phyloP scores from a whole-genome alignment of 345 rosid species.

The Turritis glabra region DNA sequence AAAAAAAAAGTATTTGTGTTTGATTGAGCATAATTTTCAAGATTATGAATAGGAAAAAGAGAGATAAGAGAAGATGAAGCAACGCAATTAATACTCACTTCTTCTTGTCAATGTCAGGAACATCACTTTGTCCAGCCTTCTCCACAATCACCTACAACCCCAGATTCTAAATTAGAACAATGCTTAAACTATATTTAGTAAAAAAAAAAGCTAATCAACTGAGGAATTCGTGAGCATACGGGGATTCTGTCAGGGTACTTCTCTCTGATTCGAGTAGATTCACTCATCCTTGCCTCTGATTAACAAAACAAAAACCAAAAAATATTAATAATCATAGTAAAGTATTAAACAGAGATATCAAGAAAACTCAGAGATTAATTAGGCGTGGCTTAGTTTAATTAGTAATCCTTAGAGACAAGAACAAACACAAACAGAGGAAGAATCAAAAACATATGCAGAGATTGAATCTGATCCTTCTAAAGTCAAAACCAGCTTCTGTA shows the following conservation, averaged over 20 bases:
- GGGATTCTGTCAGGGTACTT: conserved; percentile 95
- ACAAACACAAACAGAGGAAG: background rate
- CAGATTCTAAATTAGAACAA: conserved; percentile 23
- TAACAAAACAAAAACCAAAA: background rate
- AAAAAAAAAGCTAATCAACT: background rate
- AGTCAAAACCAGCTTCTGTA: background rate
- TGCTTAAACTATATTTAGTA: background rate
- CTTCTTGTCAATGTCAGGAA: conserved; percentile 95
- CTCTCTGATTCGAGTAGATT: conserved; percentile 79
- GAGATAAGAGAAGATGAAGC: background rate
- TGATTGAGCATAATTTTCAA: background rate
- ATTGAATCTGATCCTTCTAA: background rate
- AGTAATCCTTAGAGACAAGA: no score
- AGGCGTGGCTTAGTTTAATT: no score
- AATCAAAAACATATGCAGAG: background rate
- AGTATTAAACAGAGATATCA: background rate
- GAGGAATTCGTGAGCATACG: conserved; percentile 38
- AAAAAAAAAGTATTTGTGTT: background rate
- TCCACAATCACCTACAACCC: conserved; percentile 79
- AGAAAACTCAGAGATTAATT: no score
- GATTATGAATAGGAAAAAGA: background rate
- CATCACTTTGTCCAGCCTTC: conserved; percentile 81
- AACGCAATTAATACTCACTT: conserved; percentile 62
- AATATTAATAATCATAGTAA: background rate
- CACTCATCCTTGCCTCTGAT: conserved; percentile 84